Conservation (phyloP, 352 stramenopile species). For the Globisporangium apiculatum region DNA sequence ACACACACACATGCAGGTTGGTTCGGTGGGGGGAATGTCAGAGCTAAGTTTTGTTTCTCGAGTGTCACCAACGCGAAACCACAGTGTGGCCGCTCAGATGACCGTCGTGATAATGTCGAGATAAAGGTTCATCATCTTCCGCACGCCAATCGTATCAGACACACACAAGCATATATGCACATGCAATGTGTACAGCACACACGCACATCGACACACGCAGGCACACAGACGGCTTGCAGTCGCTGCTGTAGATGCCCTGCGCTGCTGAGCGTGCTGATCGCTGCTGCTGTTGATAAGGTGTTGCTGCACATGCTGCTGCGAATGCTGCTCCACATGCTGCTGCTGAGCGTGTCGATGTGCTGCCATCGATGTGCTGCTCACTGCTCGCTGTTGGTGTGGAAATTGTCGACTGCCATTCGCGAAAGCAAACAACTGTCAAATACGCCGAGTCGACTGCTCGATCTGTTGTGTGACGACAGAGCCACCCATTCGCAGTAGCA, state of each 20-base stretch:
- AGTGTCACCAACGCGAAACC: slow-evolving; percentile 68
- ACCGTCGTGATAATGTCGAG: slow-evolving; percentile 89
- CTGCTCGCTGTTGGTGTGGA: not conserved
- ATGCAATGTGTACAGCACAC: not conserved
- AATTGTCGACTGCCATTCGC: not conserved
- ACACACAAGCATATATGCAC: slow-evolving; percentile 10
- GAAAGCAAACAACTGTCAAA: not conserved
- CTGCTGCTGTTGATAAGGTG: not conserved
- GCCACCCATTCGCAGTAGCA: not conserved
- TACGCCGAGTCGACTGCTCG: not conserved
- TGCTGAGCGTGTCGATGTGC: no score
- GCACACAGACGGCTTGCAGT: not conserved
- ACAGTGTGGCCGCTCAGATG: slow-evolving; percentile 60
- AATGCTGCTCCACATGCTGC: no score
- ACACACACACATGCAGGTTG: slow-evolving; percentile 11
- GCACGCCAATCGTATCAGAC: slow-evolving; percentile 12
- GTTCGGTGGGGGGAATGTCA: slow-evolving; percentile 51
- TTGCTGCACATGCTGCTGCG: no score
- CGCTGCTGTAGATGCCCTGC: not conserved
- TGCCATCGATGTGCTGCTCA: not conserved
- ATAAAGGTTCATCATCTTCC: slow-evolving; percentile 85
- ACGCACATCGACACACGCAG: not conserved
- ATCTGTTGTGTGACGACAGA: not conserved
- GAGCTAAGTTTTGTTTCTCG: slow-evolving; percentile 80
- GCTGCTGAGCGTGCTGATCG: not conserved